Percentiles rank a stretch among this genome's conserved stretches.
These are phyloP conservation scores for Aspergillus ochraceus DNA, from an alignment of 2,329 filamentous ascomycete species.

Conservation along the genomic window DNA sequence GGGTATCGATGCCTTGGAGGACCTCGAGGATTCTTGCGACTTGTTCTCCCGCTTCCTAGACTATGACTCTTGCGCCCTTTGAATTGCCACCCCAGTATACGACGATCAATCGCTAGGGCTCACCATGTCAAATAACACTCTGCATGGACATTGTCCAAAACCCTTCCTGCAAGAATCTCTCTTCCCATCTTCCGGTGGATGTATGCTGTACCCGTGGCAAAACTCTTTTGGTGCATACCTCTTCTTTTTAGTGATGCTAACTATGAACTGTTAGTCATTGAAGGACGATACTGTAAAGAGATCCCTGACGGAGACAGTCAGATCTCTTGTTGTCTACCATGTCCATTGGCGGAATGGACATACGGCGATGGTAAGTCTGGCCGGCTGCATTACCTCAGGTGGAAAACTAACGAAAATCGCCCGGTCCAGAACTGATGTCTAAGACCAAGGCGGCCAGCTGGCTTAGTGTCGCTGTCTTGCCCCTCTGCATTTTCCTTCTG, in stretches of 20 bases:
- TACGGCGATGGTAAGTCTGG: slow-evolving; percentile 55
- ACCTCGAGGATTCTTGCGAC: neutral
- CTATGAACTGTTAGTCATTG: slow-evolving; percentile 50
- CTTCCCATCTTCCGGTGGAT: slow-evolving; percentile 64
- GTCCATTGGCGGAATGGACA: slow-evolving; percentile 78
- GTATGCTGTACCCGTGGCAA: slow-evolving; percentile 50
- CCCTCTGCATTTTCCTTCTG: slow-evolving; percentile 73
- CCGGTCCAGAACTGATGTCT: slow-evolving; percentile 46
- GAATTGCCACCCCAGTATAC: slow-evolving; percentile 9
- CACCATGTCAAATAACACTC: slow-evolving; percentile 23
- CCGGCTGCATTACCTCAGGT: neutral
- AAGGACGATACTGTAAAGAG: slow-evolving; percentile 61
- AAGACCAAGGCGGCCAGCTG: slow-evolving; percentile 73
- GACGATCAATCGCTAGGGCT: neutral
- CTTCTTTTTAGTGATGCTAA: slow-evolving; percentile 26
- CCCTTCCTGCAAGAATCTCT: slow-evolving; percentile 68
- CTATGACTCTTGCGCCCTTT: slow-evolving; percentile 14
- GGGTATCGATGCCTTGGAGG: slow-evolving; percentile 15
- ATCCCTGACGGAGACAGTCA: slow-evolving; percentile 45
- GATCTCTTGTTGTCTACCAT: slow-evolving; percentile 80
- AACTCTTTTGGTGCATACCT: neutral
- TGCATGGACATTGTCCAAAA: slow-evolving; percentile 58
- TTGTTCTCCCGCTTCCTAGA: slow-evolving; percentile 2
- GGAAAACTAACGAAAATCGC: neutral
- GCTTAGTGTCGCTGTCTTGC: slow-evolving; percentile 73